These are phyloP conservation scores for Quercus cerris DNA, from an alignment of 306 rosid species.

Conservation along the genomic window DNA sequence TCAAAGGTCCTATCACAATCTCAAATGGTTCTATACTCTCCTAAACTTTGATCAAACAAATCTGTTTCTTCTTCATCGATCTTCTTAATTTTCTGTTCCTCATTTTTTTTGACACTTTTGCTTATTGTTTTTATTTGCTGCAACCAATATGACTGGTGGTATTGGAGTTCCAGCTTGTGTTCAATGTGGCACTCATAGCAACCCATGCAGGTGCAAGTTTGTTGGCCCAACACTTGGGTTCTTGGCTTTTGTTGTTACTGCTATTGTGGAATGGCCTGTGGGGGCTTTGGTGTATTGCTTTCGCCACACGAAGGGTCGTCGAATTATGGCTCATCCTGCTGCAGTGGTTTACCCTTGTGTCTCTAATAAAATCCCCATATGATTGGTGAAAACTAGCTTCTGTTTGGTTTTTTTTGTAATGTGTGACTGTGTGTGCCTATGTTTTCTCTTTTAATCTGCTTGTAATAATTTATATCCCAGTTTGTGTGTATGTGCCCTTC, in stretches of 20 bases:
- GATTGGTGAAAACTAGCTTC: background rate
- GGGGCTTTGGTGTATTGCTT: conserved; percentile 63
- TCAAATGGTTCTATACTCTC: background rate
- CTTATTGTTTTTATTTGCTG: background rate
- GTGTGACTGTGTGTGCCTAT: background rate
- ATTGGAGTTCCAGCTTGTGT: conserved; percentile 54
- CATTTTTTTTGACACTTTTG: background rate
- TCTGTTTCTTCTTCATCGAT: background rate
- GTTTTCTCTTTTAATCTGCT: background rate
- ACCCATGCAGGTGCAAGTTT: conserved; percentile 88
- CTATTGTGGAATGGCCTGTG: conserved; percentile 77
- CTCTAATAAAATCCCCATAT: conserved; percentile 45
- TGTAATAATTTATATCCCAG: background rate
- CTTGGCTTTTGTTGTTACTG: conserved; percentile 57
- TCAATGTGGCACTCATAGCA: conserved; percentile 61
- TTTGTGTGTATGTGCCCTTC: background rate
- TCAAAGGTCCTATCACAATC: no score
- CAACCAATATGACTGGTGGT: conserved; percentile 20
- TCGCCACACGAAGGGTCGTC: conserved; percentile 66
- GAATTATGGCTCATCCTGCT: conserved; percentile 76
- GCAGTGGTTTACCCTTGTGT: conserved; percentile 60
- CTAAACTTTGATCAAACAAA: background rate
- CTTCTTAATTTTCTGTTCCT: background rate
- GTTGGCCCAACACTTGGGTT: conserved; percentile 73
- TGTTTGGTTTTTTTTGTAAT: background rate